Conservation (phyloP, 306 rosid species). For the Luffa acutangula region DNA sequence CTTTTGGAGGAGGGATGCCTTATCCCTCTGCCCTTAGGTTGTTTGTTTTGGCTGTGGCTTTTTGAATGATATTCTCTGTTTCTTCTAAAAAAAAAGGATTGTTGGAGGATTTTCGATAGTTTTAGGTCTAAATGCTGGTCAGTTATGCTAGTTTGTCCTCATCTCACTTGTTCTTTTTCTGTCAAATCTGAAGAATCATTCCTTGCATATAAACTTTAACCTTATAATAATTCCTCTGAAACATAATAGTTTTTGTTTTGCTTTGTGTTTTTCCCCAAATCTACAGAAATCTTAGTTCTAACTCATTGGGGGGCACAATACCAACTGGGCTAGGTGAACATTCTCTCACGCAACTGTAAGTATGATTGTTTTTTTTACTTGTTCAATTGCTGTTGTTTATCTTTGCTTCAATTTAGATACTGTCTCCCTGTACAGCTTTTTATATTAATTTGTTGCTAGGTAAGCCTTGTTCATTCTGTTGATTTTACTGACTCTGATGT, state of each 20-base stretch:
- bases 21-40: no score
- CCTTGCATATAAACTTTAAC: background rate
- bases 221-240: background rate
- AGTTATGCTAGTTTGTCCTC: background rate
- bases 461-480: background rate
- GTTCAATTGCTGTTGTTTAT: background rate
- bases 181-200: background rate
- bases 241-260: background rate
- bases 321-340: conserved; percentile 68
- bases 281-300: conserved; percentile 77
- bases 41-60: no score
- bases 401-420: background rate
- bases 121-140: background rate
- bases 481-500: background rate
- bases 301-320: conserved; percentile 50
- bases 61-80: no score
- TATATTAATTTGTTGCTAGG: background rate
- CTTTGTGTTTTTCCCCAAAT: background rate
- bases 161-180: background rate
- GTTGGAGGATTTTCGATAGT: background rate
- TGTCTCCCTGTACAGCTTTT: background rate
- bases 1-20: no score
- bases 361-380: conserved; percentile 8
- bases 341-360: conserved; percentile 67
- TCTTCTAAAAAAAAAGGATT: no score